Base-by-base conservation (phyloP, 306 rosid species). In the Cucurbita argyrosperma region DNA sequence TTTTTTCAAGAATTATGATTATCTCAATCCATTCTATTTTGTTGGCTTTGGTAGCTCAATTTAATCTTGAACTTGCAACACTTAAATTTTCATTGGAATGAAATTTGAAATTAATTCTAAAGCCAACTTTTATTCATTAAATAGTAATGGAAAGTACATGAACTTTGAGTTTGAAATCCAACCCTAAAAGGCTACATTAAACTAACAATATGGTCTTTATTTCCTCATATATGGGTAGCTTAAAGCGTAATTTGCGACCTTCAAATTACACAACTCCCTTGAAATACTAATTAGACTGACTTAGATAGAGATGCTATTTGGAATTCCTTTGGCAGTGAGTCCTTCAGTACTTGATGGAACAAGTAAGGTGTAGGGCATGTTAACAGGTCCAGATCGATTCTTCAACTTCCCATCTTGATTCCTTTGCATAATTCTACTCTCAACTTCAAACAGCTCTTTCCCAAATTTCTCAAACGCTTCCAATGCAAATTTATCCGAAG, bases 311-410 rank as follows among this genome's bases (percentile, higher is more conserved):
- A 90, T 85, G 14, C 88, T 90, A 50, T 88, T 90, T 37, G 96
- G 94, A 75, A 90, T 87, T 77, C 96, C 95, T 79, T 85, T 84
- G n/a, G 82, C 84, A 47, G 92, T 90, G 15, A 90, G 83, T 60
- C 96, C 95, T 37, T 76, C 84, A 5, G 75, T 64, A 19, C 92
- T 87, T 12, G 83, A 59, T 23, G 92, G 96, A 78, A 77, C 72
- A 14, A 88, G 87, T 76, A 88, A 67, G 14, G 95, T 88, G 74
- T 90, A 90, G 1, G 90, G 90, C 87, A 88, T 61, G 7, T 85
- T 57, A 21, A 75, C 92, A 1, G 95, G 95, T 39, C 96, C 96
- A 51, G 19, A 46, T 4, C 96, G 80, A 72, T 88, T 85, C 69
- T 77, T 87, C 46, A 81, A 56, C 2, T 51, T 81, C 72, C 76